These are phyloP conservation scores for Incumbomyces delicatus DNA, from an alignment of 2,329 filamentous ascomycete species.

Conservation along the genomic window DNA sequence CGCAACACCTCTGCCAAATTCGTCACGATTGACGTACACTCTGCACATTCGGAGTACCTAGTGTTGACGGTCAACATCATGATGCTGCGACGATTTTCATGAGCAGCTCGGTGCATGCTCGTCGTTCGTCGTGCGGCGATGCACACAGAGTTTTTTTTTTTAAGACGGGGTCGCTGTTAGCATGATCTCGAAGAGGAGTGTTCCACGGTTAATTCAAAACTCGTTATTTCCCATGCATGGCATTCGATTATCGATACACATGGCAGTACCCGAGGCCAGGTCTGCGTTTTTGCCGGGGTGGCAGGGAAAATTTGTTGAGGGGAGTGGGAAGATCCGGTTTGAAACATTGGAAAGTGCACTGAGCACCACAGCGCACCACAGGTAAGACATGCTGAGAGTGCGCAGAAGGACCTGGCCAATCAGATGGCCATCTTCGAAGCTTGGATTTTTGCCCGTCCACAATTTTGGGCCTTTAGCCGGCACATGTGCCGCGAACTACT, in stretches of 20 bases:
- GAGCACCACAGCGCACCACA: not conserved
- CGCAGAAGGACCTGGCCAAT: not conserved
- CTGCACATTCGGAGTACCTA: no score
- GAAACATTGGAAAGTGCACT: not conserved
- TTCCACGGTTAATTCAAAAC: no score
- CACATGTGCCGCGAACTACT: not conserved
- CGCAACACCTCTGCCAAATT: not conserved
- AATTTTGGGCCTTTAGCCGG: not conserved
- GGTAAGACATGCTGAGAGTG: conserved; percentile 1
- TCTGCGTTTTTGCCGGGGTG: not conserved
- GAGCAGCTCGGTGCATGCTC: no score
- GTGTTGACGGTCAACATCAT: no score
- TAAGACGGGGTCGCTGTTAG: no score
- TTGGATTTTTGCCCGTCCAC: not conserved
- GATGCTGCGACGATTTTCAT: no score
- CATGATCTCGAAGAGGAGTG: no score
- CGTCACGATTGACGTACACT: not conserved
- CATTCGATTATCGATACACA: conserved; percentile 6
- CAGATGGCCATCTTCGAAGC: not conserved
- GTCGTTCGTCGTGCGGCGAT: no score
- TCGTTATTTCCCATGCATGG: no score
- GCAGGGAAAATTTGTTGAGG: conserved; percentile 1
- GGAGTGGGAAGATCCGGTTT: not conserved
- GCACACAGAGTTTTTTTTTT: no score
- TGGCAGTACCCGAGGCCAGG: not conserved